Evolutionary conservation across 805 yeast species (phyloP), one percentile per base, ranked within the genome.

Genomic region (Metschnikowia orientalis): DNA sequence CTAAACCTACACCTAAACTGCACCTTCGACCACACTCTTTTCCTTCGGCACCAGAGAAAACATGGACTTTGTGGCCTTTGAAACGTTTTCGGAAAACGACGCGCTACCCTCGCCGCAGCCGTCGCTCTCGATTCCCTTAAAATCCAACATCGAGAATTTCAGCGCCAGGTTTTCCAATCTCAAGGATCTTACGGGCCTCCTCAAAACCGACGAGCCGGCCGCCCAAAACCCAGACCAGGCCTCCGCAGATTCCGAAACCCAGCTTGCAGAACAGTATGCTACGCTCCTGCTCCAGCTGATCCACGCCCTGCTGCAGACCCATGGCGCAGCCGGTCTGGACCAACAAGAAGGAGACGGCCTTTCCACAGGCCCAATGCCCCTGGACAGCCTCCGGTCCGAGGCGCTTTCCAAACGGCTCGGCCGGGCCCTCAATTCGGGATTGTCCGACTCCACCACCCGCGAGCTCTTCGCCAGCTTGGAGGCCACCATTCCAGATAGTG

Each of bases 181-280:
- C 35, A 56, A 57, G 44, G 54, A 49, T 22, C 39, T 65, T 22
- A 51, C 55, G 23, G 59, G 47, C 34, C 41, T 65, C 13, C 48
- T 61, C 33, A 54, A 51, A 18, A 47, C 34, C 8, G 22, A 33
- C 23, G 21, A 34, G 8, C 12, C 23, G 6, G 48, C 30, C 18
- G 21, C 30, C 13, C 16, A 32, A 7, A 7, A 23, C 8, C 38
- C 40, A 16, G 33, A 22, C 12, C 16, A 16, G 8, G 41, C 32
- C 10, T 28, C 28, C 12, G 42, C 25, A 6, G 38, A 24, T 11
- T 23, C 33, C 21, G 35, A 38, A 11, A 34, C 34, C 39, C 43
- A 31, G 30, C 25, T 53, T 18, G 74, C 79, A 2, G 66, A 64
- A 32, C 67, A 66, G 36, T 75, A 75, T 44, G 81, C 80, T 1